phyloP scores from a whole-genome alignment of 768 basidiomycete species.

The Chalciporus piperatus region DNA sequence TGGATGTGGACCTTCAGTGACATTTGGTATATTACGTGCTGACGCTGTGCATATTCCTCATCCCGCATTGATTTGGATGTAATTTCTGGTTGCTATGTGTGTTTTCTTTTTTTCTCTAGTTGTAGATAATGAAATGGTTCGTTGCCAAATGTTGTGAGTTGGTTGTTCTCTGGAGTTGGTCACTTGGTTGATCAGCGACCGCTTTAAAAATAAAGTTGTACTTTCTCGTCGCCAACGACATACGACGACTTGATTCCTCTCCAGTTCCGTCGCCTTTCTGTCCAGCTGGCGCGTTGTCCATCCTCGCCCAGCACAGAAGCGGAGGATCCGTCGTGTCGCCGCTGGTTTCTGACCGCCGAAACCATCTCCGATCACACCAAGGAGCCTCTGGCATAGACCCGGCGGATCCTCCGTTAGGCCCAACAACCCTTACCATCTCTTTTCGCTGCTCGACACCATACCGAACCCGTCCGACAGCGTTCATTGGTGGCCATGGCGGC shows the following conservation, averaged over 20 bases:
- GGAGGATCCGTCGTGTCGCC: constrained; percentile 52
- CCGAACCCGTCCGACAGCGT: constrained; percentile 1
- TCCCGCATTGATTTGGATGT: not conserved
- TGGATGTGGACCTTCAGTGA: constrained; percentile 17
- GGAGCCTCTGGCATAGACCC: constrained; percentile 44
- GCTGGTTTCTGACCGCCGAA: constrained; percentile 38
- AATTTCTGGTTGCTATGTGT: constrained; percentile 18
- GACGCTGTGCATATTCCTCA: not conserved
- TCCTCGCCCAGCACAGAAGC: constrained; percentile 2
- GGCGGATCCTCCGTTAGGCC: constrained; percentile 48
- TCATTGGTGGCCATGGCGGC: constrained; percentile 16
- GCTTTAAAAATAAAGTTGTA: not conserved
- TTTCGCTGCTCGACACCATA: constrained; percentile 7
- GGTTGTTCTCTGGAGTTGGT: not conserved
- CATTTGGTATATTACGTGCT: constrained; percentile 1
- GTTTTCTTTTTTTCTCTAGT: not conserved
- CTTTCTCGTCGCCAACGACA: constrained; percentile 14
- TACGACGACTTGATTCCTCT: not conserved
- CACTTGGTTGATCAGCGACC: constrained; percentile 6
- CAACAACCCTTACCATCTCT: not conserved
- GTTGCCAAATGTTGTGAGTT: not conserved
- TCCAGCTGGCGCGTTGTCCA: constrained; percentile 4
- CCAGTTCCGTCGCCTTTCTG: not conserved
- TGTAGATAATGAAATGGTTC: not conserved
- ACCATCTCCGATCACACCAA: constrained; percentile 32